Conservation (phyloP, 805 yeast genomes). For the Kockiozyma suomiensis region DNA sequence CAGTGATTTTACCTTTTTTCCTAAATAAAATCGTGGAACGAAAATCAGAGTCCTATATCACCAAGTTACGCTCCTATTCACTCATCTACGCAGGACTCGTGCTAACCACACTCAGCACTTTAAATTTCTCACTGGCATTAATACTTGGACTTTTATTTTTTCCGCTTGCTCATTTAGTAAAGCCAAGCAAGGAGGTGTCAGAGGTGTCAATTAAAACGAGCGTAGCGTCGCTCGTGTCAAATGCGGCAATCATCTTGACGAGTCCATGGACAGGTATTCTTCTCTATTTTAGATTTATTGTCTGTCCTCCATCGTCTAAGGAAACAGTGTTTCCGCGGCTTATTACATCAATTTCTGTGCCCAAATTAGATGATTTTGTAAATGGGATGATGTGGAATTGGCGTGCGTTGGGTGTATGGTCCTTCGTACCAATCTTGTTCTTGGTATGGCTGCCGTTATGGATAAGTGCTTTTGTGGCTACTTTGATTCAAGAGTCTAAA, state of each 20-base stretch:
- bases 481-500: not conserved
- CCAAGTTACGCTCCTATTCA: slow-evolving; percentile 19
- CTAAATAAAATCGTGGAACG: not conserved
- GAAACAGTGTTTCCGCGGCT: slow-evolving; percentile 12
- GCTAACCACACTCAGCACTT: slow-evolving; percentile 71
- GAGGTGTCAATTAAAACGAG: slow-evolving; percentile 39
- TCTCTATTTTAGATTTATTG: slow-evolving; percentile 42
- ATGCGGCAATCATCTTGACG: slow-evolving; percentile 40
- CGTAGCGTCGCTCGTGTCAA: slow-evolving; percentile 30
- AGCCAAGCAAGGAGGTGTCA: not conserved
- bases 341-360: not conserved
- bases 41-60: slow-evolving; percentile 12
- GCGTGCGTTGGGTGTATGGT: slow-evolving; percentile 75
- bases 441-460: slow-evolving; percentile 82
- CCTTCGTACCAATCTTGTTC: slow-evolving; percentile 56
- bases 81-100: slow-evolving; percentile 55
- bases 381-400: slow-evolving; percentile 58
- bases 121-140: slow-evolving; percentile 83
- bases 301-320: slow-evolving; percentile 27
- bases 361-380: slow-evolving; percentile 6
- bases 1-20: not conserved
- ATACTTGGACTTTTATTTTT: slow-evolving; percentile 66
- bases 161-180: slow-evolving; percentile 62
- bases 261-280: slow-evolving; percentile 52
- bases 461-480: slow-evolving; percentile 46